Conservation (phyloP, 139 green algal genomes). For the Micractinium conductrix region DNA sequence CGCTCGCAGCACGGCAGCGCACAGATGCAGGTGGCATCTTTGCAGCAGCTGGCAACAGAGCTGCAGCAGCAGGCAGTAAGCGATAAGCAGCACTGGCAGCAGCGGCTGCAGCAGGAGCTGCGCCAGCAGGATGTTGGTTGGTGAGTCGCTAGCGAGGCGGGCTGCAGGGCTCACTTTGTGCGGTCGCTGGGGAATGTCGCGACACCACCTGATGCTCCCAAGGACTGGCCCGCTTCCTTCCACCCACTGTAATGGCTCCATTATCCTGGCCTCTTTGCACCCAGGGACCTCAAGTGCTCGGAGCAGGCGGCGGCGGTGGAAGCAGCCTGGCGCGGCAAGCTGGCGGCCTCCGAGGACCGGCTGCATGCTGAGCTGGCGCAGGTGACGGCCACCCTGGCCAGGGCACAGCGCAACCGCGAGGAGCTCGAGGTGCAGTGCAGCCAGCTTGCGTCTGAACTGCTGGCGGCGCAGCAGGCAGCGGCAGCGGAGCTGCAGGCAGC, state of each 20-base stretch:
- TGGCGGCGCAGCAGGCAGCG: not conserved
- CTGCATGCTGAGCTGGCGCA: slow-evolving; percentile 7
- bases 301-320: not conserved
- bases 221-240: no score
- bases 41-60: not conserved
- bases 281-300: not conserved
- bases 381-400: not conserved
- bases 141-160: no score
- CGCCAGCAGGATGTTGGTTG: not conserved
- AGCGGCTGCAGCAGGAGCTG: slow-evolving; percentile 13
- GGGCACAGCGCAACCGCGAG: not conserved
- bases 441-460: not conserved
- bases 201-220: no score
- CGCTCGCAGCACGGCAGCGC: not conserved
- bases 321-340: not conserved
- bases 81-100: slow-evolving; percentile 8
- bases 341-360: not conserved
- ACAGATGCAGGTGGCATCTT: not conserved
- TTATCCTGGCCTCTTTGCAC: no score
- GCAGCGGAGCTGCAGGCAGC: not conserved
- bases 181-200: no score
- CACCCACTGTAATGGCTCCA: no score
- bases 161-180: no score
- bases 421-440: slow-evolving; percentile 15
- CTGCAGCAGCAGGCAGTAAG: not conserved